Evolutionary conservation across 1,284 basidiomycete species (phyloP), one percentile per base, ranked within the genome.

Genomic region (Pseudomicrostroma phylloplanum): DNA sequence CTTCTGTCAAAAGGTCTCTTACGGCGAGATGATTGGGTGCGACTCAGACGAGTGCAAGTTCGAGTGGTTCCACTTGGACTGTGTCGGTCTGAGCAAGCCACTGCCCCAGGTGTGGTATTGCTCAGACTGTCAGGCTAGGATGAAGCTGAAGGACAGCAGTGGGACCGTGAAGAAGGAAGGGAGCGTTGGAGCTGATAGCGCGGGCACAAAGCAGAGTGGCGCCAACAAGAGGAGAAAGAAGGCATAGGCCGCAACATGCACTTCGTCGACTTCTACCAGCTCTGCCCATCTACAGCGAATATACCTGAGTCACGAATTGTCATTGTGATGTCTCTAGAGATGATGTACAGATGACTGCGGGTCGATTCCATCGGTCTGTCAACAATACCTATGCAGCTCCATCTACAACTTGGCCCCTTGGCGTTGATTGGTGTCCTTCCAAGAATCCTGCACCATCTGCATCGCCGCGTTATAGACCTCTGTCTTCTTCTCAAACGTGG

Each of bases 11-110:
- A 65, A 73, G 1, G 71, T 73, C 1, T 77, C 75, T 9, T 78
- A 76, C 30, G 77, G 77, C 21, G 77, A 78, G 64, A 67, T 67
- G 66, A 66, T 67, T 55, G 64, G 66, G 12, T 66, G 66, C 36
- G 64, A 66, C 41, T 53, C 55, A 12, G 64, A 66, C 19, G 73
- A 76, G 51, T 78, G 75, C 68, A 73, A 70, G 58, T 69, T 60
- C 43, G 75, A 78, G 62, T 78, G 77, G 77, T 78, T 78, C 67
- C 77, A 78, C 62, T 74, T 78, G 21, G 71, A 70, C 41, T 78
- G 77, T 49, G 77, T 78, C 0, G 77, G 77, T 19, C 68, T 78
- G 19, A 71, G 69, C 49, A 76, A 77, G 60, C 77, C 77, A 1
- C 55, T 78, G 39, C 77, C 77, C 9, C 68, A 70, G 25, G 76